Evolutionary conservation across 164 flowering plant species (phyloP).

Genomic region (Magnolia sinica): DNA sequence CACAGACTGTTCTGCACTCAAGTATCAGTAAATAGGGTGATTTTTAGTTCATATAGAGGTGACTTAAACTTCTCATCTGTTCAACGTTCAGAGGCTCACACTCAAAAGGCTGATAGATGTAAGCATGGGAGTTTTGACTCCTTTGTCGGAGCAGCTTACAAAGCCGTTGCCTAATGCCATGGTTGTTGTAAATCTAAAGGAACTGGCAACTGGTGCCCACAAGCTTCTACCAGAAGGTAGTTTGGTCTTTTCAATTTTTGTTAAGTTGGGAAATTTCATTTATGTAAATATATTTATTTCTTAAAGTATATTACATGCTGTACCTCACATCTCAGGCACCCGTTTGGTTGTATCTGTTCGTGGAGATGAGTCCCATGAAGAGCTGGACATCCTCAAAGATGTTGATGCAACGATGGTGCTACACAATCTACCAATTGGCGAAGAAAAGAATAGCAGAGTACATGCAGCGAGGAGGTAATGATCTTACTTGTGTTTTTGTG

Average conservation of each 20-base stretch:
- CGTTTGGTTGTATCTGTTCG: slow-evolving; percentile 84
- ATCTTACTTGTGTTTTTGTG: background rate
- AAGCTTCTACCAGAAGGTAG: slow-evolving; percentile 92
- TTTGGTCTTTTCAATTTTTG: background rate
- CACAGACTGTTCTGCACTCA: background rate
- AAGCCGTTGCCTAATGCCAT: slow-evolving; percentile 88
- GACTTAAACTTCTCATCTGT: slow-evolving; percentile 20
- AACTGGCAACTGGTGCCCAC: slow-evolving; percentile 72
- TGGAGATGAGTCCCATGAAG: slow-evolving; percentile 85
- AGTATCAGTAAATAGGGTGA: background rate
- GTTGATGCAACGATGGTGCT: slow-evolving; percentile 79
- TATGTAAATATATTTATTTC: background rate
- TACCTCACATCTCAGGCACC: slow-evolving; percentile 47
- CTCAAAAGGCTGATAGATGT: slow-evolving; percentile 88
- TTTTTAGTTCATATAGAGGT: slow-evolving; percentile 3
- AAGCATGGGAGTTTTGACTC: slow-evolving; percentile 92
- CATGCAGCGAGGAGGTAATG: slow-evolving; percentile 91
- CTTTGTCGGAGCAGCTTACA: slow-evolving; percentile 88
- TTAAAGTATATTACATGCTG: background rate
- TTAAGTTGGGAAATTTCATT: too few species aligned
- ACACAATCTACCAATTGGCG: slow-evolving; percentile 65
- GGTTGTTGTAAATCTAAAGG: slow-evolving; percentile 76
- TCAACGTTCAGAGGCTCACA: slow-evolving; percentile 67
- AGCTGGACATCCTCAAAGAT: slow-evolving; percentile 65
- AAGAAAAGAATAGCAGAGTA: slow-evolving; percentile 82